Conservation (phyloP, 345 rosid species). For the Rhodamnia argentea region DNA sequence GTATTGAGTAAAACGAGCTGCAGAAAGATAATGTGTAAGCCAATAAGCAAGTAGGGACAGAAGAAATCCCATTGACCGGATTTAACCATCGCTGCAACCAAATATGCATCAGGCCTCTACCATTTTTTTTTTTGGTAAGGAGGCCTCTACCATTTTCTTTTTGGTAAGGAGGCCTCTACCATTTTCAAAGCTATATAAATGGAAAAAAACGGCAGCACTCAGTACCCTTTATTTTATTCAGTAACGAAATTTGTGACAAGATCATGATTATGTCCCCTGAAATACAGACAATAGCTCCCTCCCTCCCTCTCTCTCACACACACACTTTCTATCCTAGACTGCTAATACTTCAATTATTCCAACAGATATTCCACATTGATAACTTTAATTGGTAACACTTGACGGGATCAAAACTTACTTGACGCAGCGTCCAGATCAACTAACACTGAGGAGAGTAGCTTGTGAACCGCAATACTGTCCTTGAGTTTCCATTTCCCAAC, state of each 20-base stretch:
- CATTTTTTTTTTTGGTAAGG: too few relatives aligned
- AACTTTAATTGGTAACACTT: background rate
- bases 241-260: background rate
- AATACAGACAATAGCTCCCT: background rate
- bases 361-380: background rate
- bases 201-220: background rate
- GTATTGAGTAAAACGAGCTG: background rate
- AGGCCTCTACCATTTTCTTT: too few relatives aligned
- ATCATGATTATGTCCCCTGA: background rate
- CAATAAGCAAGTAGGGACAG: background rate
- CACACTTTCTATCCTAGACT: background rate
- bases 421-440: slow-evolving; percentile 57
- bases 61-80: background rate
- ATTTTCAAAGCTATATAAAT: background rate
- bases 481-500: slow-evolving; percentile 71
- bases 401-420: slow-evolving; percentile 41
- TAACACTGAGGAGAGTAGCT: slow-evolving; percentile 41
- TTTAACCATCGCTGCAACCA: background rate
- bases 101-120: background rate
- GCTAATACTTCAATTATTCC: background rate
- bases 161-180: background rate
- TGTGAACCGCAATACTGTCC: slow-evolving; percentile 76
- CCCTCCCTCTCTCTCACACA: background rate
- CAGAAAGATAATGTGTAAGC: background rate
- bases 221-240: background rate